Evolutionary conservation across 192 early-diverging fungal genomes (phyloP), one percentile per base, ranked within the genome.

Genomic region (Umbelopsis vinacea): DNA sequence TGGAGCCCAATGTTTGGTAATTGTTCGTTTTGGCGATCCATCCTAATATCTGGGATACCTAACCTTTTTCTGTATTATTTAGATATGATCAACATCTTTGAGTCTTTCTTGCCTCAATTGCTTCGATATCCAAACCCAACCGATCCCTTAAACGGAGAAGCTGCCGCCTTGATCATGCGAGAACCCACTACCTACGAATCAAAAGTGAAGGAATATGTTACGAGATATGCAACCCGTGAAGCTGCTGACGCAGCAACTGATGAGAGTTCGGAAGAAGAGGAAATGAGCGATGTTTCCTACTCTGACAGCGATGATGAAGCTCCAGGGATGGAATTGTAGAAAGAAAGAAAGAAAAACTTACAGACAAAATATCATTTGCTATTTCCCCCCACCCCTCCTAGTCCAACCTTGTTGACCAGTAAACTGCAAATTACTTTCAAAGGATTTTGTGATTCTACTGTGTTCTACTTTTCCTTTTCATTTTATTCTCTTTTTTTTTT

Each of bases 41-140:
- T 71, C 40, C 50, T 35, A 43, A 0, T 45, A 46, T 6, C 24
- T 55, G 52, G 66, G 22, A 15, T 69, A 57, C 17, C 37, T 60
- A 14, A 57, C 7, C 6, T 57, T 68, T 57, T 68, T 8, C 38
- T 45, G 23, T 73, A 26, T 14, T 67, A 26, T 35, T 9, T 63
- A 95, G 97, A 99, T 69, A 94, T 99, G 95, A 91, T 98, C 75
- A 99, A 99, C 79, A 99, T 99, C 71, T 98, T 99, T 77, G 98
- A 98, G 75, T 92, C 95, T 12, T 99, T 99, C 76, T 83, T 99
- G 69, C 98, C 98, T 35, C 98, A 99, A 82, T 86, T 99, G 54
- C 82, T 99, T 68, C 88, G 95, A 48, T 99, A 99, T 78, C 98
- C 98, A 47, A 99, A 99, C 75, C 97, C 98, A n/a, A 97, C 95